Evolutionary conservation across 148 eudicot species (phyloP), one percentile per base, ranked within the genome.

Genomic region (Cornus florida): DNA sequence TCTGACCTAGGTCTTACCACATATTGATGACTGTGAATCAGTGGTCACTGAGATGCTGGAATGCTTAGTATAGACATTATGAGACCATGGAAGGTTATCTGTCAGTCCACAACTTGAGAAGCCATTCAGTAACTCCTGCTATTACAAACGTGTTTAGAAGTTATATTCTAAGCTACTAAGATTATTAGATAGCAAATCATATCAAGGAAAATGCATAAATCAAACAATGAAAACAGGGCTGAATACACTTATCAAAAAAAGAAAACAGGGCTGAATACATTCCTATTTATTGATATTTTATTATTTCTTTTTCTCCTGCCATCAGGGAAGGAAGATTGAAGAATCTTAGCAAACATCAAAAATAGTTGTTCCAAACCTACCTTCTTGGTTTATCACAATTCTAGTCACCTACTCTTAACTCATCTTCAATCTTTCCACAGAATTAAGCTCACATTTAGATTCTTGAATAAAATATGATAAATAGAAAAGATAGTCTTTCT

Each of bases 1-100:
- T 2, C 4, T n/a, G 62, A 69, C 17, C 22, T 73, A 57, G 35
- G 11, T 22, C 88, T 64, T 93, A 95, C 97, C 97, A 82, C 95
- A 89, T 23, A 92, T 89, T 14, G 97, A 93, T 65, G 98, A 94
- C 69, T 90, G 95, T 7, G 97, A 92, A 80, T 94, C 98, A 33
- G 89, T 78, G 38, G 94, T 83, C 0, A 71, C 77, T n/a, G 95
- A 84, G 68, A 84, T 65, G 60, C 86, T 71, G 3, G 92, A 77
- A 50, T 75, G 86, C 75, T 87, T 87, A 20, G 83, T 76, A 70
- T 76, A 73, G 39, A 86, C 11, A 85, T 83, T 88, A 71, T 82
- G 89, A 75, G 89, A 84, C 92, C 91, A 85, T 62, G 76, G 77
- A 60, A 74, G 81, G 41, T 74, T 48, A 6, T 83, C 85, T 59